phyloP scores from a whole-genome alignment of 208 protist species.

The Acanthamoeba lenticulata region DNA sequence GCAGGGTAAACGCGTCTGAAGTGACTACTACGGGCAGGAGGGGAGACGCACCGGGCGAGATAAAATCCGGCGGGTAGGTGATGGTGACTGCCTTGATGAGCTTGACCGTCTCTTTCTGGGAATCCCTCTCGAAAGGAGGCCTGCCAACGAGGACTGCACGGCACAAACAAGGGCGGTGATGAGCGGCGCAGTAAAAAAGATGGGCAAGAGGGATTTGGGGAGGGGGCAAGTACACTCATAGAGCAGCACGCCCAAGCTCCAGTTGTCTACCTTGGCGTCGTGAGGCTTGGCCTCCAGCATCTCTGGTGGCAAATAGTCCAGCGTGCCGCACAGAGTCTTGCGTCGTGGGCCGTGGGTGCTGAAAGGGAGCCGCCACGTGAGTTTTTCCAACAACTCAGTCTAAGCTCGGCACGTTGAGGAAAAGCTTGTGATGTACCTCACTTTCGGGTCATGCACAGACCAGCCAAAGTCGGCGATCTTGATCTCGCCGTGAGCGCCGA shows the following conservation, averaged over 20 bases:
- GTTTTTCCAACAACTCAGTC: background rate
- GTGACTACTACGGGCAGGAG: background rate
- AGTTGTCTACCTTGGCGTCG: constrained; percentile 92
- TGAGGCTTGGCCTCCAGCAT: constrained; percentile 94
- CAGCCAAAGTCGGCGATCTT: constrained; percentile 99
- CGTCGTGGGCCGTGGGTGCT: constrained; percentile 62
- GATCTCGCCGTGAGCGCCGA: constrained; percentile 92
- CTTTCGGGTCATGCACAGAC: constrained; percentile 96
- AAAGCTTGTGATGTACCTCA: background rate
- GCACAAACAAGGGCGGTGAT: background rate
- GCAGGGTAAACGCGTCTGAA: constrained; percentile 87
- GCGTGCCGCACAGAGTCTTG: constrained; percentile 91
- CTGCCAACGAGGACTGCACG: constrained; percentile 92
- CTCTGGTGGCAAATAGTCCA: constrained; percentile 99
- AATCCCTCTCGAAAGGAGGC: constrained; percentile 93
- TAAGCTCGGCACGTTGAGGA: background rate
- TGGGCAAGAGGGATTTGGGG: background rate
- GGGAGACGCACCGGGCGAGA: background rate
- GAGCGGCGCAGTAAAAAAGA: background rate
- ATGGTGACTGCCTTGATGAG: background rate
- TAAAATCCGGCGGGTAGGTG: background rate
- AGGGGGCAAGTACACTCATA: constrained; percentile 93
- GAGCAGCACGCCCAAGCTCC: constrained; percentile 97
- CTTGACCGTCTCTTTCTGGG: background rate
- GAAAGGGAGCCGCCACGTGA: background rate